Evolutionary conservation across 306 rosid species (phyloP), one percentile per base, ranked within the genome.

Genomic region (Quercus cerris): DNA sequence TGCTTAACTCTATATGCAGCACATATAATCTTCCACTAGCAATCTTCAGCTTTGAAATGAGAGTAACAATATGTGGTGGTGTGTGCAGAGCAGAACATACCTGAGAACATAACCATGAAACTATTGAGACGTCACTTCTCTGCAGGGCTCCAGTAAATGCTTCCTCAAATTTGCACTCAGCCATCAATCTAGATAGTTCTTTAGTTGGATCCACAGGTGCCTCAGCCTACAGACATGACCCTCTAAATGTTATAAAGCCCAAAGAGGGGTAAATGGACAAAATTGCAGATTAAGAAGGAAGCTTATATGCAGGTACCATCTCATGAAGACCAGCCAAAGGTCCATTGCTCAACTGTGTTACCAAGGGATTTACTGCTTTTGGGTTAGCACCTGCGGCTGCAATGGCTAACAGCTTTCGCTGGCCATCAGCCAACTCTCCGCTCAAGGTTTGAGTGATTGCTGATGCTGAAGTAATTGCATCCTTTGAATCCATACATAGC

Each of bases 61-160:
- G 14, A n/a, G 25, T 33, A 23, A 35, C 11, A 3, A 68, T 35
- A 68, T 1, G 17, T 8, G 11, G 17, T 20, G 52, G 51, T 17
- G 15, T 1, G 52, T 19, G 52, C 51, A 44, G 46, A 69, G 61
- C 4, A 44, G 28, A 25, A 31, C 31, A 75, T 89, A 91, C 95
- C 95, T 89, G 95, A 84, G 93, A 85, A 75, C 95, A 91, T 77
- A 91, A 69, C 95, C 95, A 91, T 69, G 95, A 91, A 80, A 91
- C 95, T 66, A 91, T 64, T 8, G 91, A 82, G 59, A 91, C 90
- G 19, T 91, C 90, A 57, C 89, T 85, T 82, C 86, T 89, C 70
- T 84, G 90, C 82, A 91, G 86, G 68, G 95, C 95, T 41, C 81
- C 87, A 6, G 84, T 84, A 76, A 91, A 91, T 23, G 91, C 95